A percentile compares a stretch with the other conserved stretches of the same genome.
These are phyloP conservation scores for Candida labiduridarum DNA, from an alignment of 1,139 yeast species.

Conservation along the genomic window DNA sequence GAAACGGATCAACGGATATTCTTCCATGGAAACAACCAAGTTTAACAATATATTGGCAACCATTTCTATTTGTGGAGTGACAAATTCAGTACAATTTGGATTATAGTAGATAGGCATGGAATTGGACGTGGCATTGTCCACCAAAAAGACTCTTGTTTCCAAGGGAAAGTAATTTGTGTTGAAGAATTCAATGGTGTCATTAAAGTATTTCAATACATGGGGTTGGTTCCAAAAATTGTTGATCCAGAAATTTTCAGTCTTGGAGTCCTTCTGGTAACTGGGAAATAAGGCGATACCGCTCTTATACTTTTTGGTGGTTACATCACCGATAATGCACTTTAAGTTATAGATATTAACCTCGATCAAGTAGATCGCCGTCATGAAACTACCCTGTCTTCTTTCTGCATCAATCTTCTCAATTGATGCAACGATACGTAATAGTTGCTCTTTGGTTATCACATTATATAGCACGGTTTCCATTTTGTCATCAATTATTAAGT, in stretches of 20 bases:
- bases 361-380: slow-evolving; percentile 46
- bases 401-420: slow-evolving; percentile 41
- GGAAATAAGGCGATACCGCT: slow-evolving; percentile 42
- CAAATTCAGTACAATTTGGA: slow-evolving; percentile 61
- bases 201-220: slow-evolving; percentile 33
- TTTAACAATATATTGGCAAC: slow-evolving; percentile 70
- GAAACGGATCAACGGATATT: slow-evolving; percentile 83
- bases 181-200: slow-evolving; percentile 28
- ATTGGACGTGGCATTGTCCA: slow-evolving; percentile 42
- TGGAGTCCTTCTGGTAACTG: slow-evolving; percentile 28
- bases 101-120: slow-evolving; percentile 79
- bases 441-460: slow-evolving; percentile 39
- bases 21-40: slow-evolving; percentile 78
- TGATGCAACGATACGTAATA: slow-evolving; percentile 45
- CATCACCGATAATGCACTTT: slow-evolving; percentile 47
- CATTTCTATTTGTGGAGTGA: slow-evolving; percentile 55
- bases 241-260: slow-evolving; percentile 27
- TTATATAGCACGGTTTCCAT: slow-evolving; percentile 38
- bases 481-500: slow-evolving; percentile 40
- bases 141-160: slow-evolving; percentile 43
- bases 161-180: slow-evolving; percentile 35
- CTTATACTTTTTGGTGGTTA: slow-evolving; percentile 39
- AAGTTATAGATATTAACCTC: slow-evolving; percentile 41
- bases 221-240: slow-evolving; percentile 35
- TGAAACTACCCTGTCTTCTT: slow-evolving; percentile 38